These are phyloP conservation scores for Spergularia bocconei DNA, from an alignment of 148 eudicot genomes.

Conservation along the genomic window DNA sequence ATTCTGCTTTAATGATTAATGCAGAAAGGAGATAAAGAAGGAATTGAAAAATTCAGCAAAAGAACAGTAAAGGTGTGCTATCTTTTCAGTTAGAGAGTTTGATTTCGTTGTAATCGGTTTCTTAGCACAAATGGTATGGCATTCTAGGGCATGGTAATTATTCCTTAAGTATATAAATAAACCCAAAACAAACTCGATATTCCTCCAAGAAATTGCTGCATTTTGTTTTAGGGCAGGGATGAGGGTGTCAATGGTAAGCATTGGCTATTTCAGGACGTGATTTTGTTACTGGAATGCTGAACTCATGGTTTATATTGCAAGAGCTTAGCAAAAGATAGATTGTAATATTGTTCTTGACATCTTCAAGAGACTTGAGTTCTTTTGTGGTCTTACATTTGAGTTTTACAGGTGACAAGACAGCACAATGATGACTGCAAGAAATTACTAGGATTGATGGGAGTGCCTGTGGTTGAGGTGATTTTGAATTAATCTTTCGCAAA, in stretches of 20 bases:
- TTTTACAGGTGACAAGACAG: conserved; percentile 76
- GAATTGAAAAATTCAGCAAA: conserved; percentile 93
- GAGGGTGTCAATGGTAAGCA: background rate
- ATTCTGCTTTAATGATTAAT: conserved; percentile 16
- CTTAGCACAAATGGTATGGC: background rate
- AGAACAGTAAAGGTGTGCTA: conserved; percentile 82
- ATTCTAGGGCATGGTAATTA: background rate
- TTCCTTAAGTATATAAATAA: background rate
- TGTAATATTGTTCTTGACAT: background rate
- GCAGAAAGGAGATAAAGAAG: conserved; percentile 89
- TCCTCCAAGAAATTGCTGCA: background rate
- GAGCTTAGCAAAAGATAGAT: background rate
- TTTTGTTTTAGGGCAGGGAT: background rate
- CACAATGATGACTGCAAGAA: conserved; percentile 96
- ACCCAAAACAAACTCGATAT: conserved; percentile 2
- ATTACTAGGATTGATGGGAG: conserved; percentile 90
- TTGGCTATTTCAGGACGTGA: background rate
- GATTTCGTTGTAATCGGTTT: conserved; percentile 5
- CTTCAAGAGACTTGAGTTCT: background rate
- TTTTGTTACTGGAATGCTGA: background rate
- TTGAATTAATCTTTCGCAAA: background rate
- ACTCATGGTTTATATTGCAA: background rate
- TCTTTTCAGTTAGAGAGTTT: background rate
- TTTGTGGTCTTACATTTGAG: background rate
- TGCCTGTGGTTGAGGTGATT: conserved; percentile 89